These are phyloP conservation scores for Metschnikowia henanensis DNA, from an alignment of 805 yeast genomes.

Conservation along the genomic window DNA sequence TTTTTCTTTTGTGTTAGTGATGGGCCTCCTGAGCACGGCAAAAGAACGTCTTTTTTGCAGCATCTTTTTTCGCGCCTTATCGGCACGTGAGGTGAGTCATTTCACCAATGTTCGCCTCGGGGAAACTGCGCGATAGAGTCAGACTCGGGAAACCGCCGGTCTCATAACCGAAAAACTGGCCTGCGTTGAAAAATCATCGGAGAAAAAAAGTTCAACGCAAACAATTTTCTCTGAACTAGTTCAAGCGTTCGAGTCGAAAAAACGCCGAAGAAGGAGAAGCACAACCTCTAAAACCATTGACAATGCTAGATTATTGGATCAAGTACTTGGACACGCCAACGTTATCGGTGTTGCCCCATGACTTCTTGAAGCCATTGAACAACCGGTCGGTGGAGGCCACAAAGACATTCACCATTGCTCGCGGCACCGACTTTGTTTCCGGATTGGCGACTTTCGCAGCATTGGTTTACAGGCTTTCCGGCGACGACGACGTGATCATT, in stretches of 20 bases:
- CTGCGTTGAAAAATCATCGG: not conserved
- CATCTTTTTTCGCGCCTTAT: conserved; percentile 9
- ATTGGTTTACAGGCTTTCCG: conserved; percentile 77
- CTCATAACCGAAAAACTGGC: conserved; percentile 1
- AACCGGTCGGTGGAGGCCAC: conserved; percentile 67
- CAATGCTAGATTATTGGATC: conserved; percentile 51
- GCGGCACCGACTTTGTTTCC: conserved; percentile 39
- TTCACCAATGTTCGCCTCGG: not conserved
- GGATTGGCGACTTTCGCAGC: conserved; percentile 69
- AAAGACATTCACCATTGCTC: conserved; percentile 30
- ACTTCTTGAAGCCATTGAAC: conserved; percentile 74
- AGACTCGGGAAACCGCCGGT: not conserved
- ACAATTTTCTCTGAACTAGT: too few species aligned
- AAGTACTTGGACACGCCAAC: conserved; percentile 74
- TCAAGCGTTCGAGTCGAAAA: too few species aligned
- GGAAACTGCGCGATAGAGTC: not conserved
- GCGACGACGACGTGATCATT: conserved; percentile 91
- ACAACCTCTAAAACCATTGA: too few species aligned
- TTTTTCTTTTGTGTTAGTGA: too few species aligned
- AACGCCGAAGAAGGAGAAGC: too few species aligned
- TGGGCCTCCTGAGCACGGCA: too few species aligned
- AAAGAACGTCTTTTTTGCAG: too few species aligned
- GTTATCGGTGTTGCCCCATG: conserved; percentile 84
- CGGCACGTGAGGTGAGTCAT: conserved; percentile 17
- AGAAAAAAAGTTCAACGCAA: not conserved